Base-by-base conservation (phyloP, 148 eudicot genomes). In the Vaccinium myrtillus region DNA sequence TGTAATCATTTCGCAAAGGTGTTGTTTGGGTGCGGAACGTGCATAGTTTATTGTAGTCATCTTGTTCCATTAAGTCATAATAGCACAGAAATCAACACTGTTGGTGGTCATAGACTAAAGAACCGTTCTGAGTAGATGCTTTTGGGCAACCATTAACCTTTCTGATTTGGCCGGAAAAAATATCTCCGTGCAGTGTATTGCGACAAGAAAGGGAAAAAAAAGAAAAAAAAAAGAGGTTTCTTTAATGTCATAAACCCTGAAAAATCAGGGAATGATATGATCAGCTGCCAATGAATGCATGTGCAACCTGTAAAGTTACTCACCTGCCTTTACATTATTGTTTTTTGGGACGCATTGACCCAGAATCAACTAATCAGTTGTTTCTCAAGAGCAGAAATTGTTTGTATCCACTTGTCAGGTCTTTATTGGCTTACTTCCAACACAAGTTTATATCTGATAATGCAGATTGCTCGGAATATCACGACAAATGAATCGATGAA, bases 401-500 rank as follows among this genome's bases (percentile, higher is more conserved):
- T 8, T 56, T 39, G 21, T 63, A 50, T 81, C 58, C 30, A 21
- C 55, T 39, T 54, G 19, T 73, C 80, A 25, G 36, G 4, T 16
- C 18, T 50, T 50, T 18, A 15, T 86, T 25, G 12, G 23, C 84
- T 78, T 53, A n/a, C 65, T 30, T 43, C n/a, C n/a, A 71, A 75
- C 53, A 78, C 18, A 19, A 36, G 56, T n/a, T 30, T 79, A 30
- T 89, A 49, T 54, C 27, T 76, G 74, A 16, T 15, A 32, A 36
- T 83, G 87, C 94, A 96, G 99, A 96, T 96, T 81, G 94, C 95
- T 81, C 88, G 94, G 80, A 96, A 96, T 88, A 89, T 94, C 77
- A 96, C 98, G 2, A 96, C 99, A 14, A 96, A 95, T 82, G 99
- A 96, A 87, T 69, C 88, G 53, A 95, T 93, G 65, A 96, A 96